These are phyloP conservation scores for Rhizomucor miehei DNA, from an alignment of 371 early-diverging fungal species.

Conservation along the genomic window DNA sequence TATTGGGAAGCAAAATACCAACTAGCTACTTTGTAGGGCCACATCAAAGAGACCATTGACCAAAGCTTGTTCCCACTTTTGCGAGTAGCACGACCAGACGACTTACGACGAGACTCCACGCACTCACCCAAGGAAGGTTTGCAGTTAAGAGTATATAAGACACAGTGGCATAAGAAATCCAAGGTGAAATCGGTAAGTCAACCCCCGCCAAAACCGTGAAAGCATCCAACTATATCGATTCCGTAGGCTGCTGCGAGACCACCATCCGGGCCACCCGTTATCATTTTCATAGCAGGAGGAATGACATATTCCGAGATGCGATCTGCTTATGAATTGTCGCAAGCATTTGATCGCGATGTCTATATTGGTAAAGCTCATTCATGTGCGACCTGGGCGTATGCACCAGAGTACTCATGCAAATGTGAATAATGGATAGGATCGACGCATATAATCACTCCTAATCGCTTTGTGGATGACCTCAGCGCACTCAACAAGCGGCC, in stretches of 20 bases:
- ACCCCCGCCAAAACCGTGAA: too few relatives aligned
- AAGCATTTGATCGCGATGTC: slow-evolving; percentile 71
- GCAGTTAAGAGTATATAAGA: slow-evolving; percentile 47
- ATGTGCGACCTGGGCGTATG: not conserved
- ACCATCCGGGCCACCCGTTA: slow-evolving; percentile 50
- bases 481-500: slow-evolving; percentile 26
- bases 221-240: not conserved
- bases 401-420: slow-evolving; percentile 1
- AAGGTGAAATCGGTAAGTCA: slow-evolving; percentile 21
- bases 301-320: slow-evolving; percentile 91
- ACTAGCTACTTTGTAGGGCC: slow-evolving; percentile 33
- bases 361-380: slow-evolving; percentile 62
- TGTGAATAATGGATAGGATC: slow-evolving; percentile 48
- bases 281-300: slow-evolving; percentile 90
- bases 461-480: slow-evolving; percentile 68
- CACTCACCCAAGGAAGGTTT: slow-evolving; percentile 30
- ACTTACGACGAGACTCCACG: slow-evolving; percentile 23
- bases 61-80: slow-evolving; percentile 58
- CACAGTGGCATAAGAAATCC: slow-evolving; percentile 59
- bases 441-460: slow-evolving; percentile 78
- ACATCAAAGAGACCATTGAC: slow-evolving; percentile 59
- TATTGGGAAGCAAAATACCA: too few relatives aligned
- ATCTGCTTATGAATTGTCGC: slow-evolving; percentile 77
- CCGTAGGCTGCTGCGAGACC: slow-evolving; percentile 43
- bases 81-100: slow-evolving; percentile 47